phyloP scores from a whole-genome alignment of 768 basidiomycete species.

The Boletus subparvulus region DNA sequence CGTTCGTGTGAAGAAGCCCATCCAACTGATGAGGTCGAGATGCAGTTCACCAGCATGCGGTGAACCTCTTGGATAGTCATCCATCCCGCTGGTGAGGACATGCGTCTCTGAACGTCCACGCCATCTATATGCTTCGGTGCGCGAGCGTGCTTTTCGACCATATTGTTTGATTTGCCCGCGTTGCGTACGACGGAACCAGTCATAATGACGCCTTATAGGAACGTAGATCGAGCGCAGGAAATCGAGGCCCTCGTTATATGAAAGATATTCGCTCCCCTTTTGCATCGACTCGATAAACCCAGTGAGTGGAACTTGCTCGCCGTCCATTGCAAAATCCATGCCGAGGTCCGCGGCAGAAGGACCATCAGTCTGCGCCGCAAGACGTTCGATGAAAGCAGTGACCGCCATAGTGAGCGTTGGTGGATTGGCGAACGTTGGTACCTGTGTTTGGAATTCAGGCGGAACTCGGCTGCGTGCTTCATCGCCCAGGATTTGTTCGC shows the following conservation, averaged over 20 bases:
- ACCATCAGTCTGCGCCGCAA: slow-evolving; percentile 46
- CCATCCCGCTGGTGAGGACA: slow-evolving; percentile 92
- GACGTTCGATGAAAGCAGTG: slow-evolving; percentile 81
- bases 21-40: slow-evolving; percentile 92
- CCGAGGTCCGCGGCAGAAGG: slow-evolving; percentile 65
- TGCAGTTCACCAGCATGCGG: slow-evolving; percentile 92
- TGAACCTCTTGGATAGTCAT: slow-evolving; percentile 91
- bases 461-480: slow-evolving; percentile 97
- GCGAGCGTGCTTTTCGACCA: slow-evolving; percentile 76
- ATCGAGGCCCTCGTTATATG: slow-evolving; percentile 57
- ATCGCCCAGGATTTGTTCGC: slow-evolving; percentile 95
- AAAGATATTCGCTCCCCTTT: slow-evolving; percentile 49
- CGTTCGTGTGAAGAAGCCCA: slow-evolving; percentile 92
- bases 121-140: slow-evolving; percentile 92
- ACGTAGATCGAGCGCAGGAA: slow-evolving; percentile 82
- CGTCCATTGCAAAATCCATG: slow-evolving; percentile 55
- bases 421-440: slow-evolving; percentile 92
- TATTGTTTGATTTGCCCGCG: slow-evolving; percentile 93
- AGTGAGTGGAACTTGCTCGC: slow-evolving; percentile 51
- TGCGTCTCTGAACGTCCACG: slow-evolving; percentile 83
- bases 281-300: slow-evolving; percentile 15
- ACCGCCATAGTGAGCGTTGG: slow-evolving; percentile 94
- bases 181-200: slow-evolving; percentile 95
- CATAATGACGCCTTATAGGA: slow-evolving; percentile 86
- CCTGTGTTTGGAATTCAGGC: slow-evolving; percentile 86